Conservation (phyloP, 1,284 basidiomycete genomes). For the Trichosporon coremiiforme region DNA sequence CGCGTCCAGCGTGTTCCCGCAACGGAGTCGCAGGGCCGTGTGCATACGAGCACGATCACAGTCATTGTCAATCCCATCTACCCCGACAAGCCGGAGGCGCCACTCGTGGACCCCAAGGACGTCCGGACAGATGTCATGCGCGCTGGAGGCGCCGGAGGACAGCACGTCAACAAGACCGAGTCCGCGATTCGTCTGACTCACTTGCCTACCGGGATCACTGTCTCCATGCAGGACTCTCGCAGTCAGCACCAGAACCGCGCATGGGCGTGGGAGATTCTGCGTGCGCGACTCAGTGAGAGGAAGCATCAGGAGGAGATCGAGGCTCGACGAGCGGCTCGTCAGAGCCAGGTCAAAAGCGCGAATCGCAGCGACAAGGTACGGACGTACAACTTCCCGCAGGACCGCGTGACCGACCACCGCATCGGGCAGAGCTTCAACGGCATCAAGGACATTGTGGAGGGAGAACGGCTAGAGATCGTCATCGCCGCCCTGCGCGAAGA, state of each 20-base stretch:
- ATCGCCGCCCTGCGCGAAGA: slow-evolving; percentile 67
- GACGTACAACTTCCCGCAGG: slow-evolving; percentile 92
- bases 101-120: slow-evolving; percentile 78
- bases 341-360: slow-evolving; percentile 72
- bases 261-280: slow-evolving; percentile 82
- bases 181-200: slow-evolving; percentile 97
- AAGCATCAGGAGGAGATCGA: slow-evolving; percentile 72
- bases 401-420: slow-evolving; percentile 88
- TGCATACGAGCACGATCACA: slow-evolving; percentile 91
- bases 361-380: slow-evolving; percentile 89
- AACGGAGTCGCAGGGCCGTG: slow-evolving; percentile 81
- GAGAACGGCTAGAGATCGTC: slow-evolving; percentile 64
- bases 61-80: slow-evolving; percentile 74
- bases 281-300: slow-evolving; percentile 76
- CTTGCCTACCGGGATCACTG: slow-evolving; percentile 86
- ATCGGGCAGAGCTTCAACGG: slow-evolving; percentile 77
- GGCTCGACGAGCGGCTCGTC: slow-evolving; percentile 68
- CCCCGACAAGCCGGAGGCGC: slow-evolving; percentile 52
- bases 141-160: slow-evolving; percentile 89
- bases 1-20: slow-evolving; percentile 91
- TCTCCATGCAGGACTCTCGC: slow-evolving; percentile 97
- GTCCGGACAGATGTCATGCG: slow-evolving; percentile 92
- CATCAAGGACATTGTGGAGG: slow-evolving; percentile 73
- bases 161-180: slow-evolving; percentile 99
- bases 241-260: slow-evolving; percentile 92